Evolutionary conservation across 164 flowering plant genomes (phyloP), one percentile per base, ranked within the genome.

Genomic region (Liriodendron chinense): DNA sequence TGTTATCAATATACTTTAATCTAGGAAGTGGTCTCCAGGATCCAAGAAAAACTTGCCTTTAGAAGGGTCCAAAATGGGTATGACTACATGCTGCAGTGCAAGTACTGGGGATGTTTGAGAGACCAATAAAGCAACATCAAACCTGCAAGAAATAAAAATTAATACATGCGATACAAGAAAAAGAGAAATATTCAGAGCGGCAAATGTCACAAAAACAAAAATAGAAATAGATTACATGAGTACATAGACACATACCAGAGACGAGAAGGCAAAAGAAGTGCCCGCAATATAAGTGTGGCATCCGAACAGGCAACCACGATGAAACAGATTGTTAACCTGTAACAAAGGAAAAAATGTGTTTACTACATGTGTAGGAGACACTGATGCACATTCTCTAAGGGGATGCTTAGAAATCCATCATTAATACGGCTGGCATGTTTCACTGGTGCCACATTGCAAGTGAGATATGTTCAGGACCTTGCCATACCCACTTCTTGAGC

Each of bases 271-370:
- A 96, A 80, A 75, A 96, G 78, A 34, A 96, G 90, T 68, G 98
- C 99, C 69, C 99, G 89, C 70, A 96, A 74, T 62, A 87, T 79
- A 65, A 96, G 88, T 21, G 98, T 85, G 43, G 97, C 93, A 86
- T 96, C 96, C 65, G 99, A 96, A 87, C 93, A 92, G 78, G 98
- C 89, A 79, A 94, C 92, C 75, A 89, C 90, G 57, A 90, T 75
- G 71, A 96, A 96, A 82, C 97, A 96, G 70, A 91, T 89, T 6
- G 88, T 85, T 71, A 85, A 79, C 91, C 99, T 96, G 91, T 69
- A 8, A 34, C 26, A 57, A 48, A 72, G 22, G 20, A 24, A 21
- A 74, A 47, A 34, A 12, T 25, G 69, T 14, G 34, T 48, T 49
- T 3, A 49, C 69, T 56, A 23, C 21, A 7, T 4, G 7, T 50